A percentile compares a stretch with the other conserved stretches of the same genome.
Evolutionary conservation across 2,329 filamentous ascomycete genomes (phyloP).

Genomic region (Cercospora berteroae): DNA sequence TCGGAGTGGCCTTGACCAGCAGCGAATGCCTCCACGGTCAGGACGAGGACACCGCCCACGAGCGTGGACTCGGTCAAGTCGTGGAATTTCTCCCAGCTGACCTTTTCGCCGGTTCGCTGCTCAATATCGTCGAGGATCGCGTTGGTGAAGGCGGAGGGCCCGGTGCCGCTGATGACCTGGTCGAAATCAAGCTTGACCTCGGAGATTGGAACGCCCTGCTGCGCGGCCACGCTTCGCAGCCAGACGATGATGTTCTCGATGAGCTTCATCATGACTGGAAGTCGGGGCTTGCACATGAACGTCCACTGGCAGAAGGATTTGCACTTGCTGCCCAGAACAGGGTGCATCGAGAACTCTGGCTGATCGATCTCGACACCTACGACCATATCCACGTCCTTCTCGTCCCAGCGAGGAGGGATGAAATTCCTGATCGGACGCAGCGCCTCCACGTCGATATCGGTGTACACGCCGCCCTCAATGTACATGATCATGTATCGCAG

Average conservation of each 20-base stretch:
- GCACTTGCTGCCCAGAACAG: conserved; percentile 66
- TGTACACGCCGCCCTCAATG: conserved; percentile 61
- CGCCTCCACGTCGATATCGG: conserved; percentile 60
- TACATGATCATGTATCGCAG: conserved; percentile 67
- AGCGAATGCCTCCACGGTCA: conserved; percentile 70
- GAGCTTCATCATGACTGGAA: conserved; percentile 66
- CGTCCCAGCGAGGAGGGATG: conserved; percentile 62
- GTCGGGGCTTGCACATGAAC: conserved; percentile 65
- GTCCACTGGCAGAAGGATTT: conserved; percentile 74
- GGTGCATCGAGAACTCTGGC: conserved; percentile 62
- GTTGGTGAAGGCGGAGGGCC: conserved; percentile 66
- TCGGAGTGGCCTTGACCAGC: conserved; percentile 72
- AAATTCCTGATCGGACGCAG: conserved; percentile 55
- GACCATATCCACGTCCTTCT: conserved; percentile 67
- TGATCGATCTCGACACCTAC: conserved; percentile 70
- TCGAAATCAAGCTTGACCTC: conserved; percentile 68
- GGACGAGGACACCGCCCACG: conserved; percentile 62
- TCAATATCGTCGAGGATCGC: conserved; percentile 66
- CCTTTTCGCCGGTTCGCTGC: conserved; percentile 42
- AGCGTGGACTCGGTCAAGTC: conserved; percentile 64
- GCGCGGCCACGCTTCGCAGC: conserved; percentile 58
- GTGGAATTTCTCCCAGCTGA: conserved; percentile 66
- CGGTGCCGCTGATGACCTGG: conserved; percentile 70
- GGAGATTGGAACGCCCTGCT: conserved; percentile 59
- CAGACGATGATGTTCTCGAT: conserved; percentile 68